A percentile compares a stretch with the other conserved stretches of the same genome.
phyloP scores from a whole-genome alignment of 305 asterid species.

The Fraxinus baroniana region DNA sequence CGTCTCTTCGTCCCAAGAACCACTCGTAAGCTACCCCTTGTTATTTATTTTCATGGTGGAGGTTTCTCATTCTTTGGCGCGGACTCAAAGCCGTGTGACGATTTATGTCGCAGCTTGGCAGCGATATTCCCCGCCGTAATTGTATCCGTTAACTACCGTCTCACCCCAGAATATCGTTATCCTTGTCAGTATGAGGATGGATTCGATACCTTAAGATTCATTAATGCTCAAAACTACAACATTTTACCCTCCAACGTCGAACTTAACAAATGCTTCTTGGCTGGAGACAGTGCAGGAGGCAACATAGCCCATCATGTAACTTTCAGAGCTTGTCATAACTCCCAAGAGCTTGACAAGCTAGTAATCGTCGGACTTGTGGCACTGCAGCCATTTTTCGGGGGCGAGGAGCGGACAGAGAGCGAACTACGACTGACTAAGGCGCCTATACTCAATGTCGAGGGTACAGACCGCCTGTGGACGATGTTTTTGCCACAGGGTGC shows the following conservation, averaged over 20 bases:
- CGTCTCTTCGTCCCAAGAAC: constrained; percentile 34
- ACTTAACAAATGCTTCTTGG: constrained; percentile 31
- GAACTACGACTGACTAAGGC: constrained; percentile 34
- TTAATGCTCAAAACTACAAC: constrained; percentile 22
- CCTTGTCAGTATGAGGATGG: constrained; percentile 45
- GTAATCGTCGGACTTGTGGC: constrained; percentile 28
- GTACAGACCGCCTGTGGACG: constrained; percentile 36
- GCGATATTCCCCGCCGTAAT: constrained; percentile 37
- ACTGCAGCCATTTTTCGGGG: constrained; percentile 50
- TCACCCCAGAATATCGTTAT: constrained; percentile 36
- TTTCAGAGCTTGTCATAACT: constrained; percentile 17
- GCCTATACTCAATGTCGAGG: constrained; percentile 19
- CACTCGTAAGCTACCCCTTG: constrained; percentile 25
- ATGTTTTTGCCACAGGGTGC: constrained; percentile 39
- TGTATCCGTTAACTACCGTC: constrained; percentile 49
- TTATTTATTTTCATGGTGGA: constrained; percentile 42
- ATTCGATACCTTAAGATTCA: constrained; percentile 35
- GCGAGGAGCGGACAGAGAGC: constrained; percentile 47
- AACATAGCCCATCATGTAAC: constrained; percentile 49
- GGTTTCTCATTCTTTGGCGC: constrained; percentile 30
- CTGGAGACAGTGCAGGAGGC: constrained; percentile 56
- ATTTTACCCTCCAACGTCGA: constrained; percentile 39
- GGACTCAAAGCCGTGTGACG: constrained; percentile 18
- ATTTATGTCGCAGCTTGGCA: constrained; percentile 30
- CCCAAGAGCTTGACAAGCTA: constrained; percentile 14